A percentile compares a stretch with the other conserved stretches of the same genome.
Conservation (phyloP, 768 basidiomycete species). For the Tephrocybe sp. region DNA sequence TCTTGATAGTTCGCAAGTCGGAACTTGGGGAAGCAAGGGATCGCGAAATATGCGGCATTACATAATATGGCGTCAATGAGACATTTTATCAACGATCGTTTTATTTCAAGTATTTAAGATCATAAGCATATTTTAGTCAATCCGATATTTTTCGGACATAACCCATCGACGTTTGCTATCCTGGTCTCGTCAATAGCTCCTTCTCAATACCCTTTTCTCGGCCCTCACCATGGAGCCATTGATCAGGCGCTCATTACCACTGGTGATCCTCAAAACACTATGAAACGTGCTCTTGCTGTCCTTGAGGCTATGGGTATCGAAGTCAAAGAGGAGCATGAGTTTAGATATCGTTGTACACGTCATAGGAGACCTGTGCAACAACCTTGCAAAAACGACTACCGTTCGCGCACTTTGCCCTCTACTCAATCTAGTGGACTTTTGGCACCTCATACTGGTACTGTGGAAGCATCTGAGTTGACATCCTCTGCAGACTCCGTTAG, state of each 20-base stretch:
- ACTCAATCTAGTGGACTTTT: no score
- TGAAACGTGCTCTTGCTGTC: slow-evolving; percentile 67
- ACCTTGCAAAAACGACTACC: background rate
- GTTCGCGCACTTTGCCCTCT: no score
- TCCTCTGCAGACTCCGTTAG: background rate
- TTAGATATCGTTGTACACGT: slow-evolving; percentile 70
- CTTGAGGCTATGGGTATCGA: slow-evolving; percentile 81
- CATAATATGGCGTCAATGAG: no score
- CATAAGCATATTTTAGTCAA: no score
- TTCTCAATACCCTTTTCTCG: slow-evolving; percentile 14
- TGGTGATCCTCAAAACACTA: slow-evolving; percentile 68
- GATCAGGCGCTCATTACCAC: slow-evolving; percentile 85
- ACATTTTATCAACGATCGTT: no score
- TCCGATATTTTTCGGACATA: no score
- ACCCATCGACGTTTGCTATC: no score
- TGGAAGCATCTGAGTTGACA: slow-evolving; percentile 33
- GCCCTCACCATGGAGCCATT: slow-evolving; percentile 79
- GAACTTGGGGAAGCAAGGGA: no score
- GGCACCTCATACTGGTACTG: background rate
- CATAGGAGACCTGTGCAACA: slow-evolving; percentile 40
- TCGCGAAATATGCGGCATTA: no score
- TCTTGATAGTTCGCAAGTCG: no score
- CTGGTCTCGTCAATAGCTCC: no score
- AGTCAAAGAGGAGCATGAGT: slow-evolving; percentile 76
- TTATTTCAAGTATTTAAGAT: no score